Evolutionary conservation across 352 stramenopile species (phyloP).

Genomic region (Globisporangium rhizosaccharum): DNA sequence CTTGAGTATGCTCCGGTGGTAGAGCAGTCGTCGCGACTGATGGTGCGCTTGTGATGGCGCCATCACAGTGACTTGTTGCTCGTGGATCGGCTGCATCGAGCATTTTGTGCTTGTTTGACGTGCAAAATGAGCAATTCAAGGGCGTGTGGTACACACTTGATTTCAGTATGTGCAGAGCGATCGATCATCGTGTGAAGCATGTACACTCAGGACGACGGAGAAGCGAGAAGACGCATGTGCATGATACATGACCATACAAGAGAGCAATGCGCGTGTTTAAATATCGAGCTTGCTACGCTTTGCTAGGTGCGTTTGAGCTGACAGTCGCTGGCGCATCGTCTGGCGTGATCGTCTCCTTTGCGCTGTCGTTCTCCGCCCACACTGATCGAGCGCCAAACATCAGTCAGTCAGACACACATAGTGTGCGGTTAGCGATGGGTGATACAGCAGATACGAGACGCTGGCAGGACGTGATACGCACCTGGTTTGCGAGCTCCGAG

Average conservation of each 20-base stretch:
- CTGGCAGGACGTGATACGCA: conserved; percentile 14
- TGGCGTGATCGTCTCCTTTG: conserved; percentile 9
- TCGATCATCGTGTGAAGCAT: no score
- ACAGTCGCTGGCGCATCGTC: conserved; percentile 12
- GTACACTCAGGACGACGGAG: no score
- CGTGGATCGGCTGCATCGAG: background rate
- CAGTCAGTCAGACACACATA: background rate
- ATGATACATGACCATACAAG: no score
- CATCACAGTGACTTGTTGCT: background rate
- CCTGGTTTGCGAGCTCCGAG: conserved; percentile 74
- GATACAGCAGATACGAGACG: no score
- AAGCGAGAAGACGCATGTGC: no score
- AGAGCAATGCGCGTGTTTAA: conserved; percentile 8
- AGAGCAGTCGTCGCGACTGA: background rate
- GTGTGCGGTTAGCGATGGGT: background rate
- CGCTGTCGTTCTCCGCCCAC: conserved; percentile 52
- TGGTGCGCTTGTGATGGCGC: no score
- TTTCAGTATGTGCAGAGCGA: no score
- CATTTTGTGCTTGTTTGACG: no score
- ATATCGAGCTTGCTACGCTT: conserved; percentile 12
- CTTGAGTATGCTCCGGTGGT: background rate
- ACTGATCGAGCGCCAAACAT: conserved; percentile 21
- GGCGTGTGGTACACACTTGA: no score
- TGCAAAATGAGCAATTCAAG: no score
- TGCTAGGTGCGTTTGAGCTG: conserved; percentile 2